Evolutionary conservation across 305 asterid species (phyloP), one percentile per base, ranked within the genome.

Genomic region (Fraxinus platypoda): DNA sequence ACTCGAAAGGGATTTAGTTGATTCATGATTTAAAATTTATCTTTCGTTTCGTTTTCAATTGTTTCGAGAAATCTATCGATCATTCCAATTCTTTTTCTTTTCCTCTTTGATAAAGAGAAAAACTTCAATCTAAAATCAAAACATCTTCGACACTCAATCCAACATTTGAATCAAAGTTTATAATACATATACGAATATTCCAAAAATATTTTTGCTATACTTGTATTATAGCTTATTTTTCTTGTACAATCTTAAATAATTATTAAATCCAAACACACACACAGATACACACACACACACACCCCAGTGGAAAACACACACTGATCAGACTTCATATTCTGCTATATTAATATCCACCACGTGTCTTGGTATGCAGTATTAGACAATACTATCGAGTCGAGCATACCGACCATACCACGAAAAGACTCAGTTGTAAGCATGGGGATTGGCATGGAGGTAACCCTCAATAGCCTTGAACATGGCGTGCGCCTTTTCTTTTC

Each of bases 401-500:
- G 71, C 13, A 59, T 59, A 59, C 30, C 64, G n/a, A 15, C 7
- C 25, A 54, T 57, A 57, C 28, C 9, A n/a, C 6, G 34, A 23
- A 25, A 8, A 3, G 6, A 64, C 30, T 64, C 6, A 33, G 0
- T 74, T 33, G n/a, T 35, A 74, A 35, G 54, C 77, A 19, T 74
- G 30, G 49, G 77, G 77, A 41, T 74, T 37, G 37, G 77, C 77
- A 74, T 74, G 77, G 52, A 80, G 83, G 33, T 90, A 72, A 19
- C 86, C 90, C 78, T 90, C 89, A 73, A 90, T 33, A 37, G 85
- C 91, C 33, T 74, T 81, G 33, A 90, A 82, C 49, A 88, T 33
- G 2, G 86, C 88, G 75, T 81, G 81, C 3, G 89, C 87, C 77
- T 74, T 84, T 31, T 90, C 91, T 71, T 87, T 87, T n/a, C 89